Conservation (phyloP, 768 basidiomycete genomes). For the Boletellus emodensis region DNA sequence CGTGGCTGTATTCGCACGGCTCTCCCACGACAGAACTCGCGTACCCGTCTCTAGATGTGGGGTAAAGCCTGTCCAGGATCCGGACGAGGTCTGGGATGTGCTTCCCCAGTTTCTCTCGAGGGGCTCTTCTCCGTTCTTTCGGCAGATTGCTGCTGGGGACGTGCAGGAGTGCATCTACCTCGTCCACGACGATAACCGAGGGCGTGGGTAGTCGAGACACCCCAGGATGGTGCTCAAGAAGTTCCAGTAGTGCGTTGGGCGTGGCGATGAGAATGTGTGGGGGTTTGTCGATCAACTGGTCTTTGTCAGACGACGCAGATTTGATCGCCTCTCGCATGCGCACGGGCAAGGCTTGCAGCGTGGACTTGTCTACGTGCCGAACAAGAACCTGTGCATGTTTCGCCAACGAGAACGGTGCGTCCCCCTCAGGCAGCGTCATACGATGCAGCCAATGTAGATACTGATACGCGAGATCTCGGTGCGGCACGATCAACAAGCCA, state of each 20-base stretch:
- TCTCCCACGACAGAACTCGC: neutral
- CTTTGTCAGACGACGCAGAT: constrained; percentile 30
- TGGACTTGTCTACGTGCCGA: constrained; percentile 40
- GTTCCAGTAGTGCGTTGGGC: constrained; percentile 62
- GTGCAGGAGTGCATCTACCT: constrained; percentile 69
- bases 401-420: constrained; percentile 33
- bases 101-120: constrained; percentile 38
- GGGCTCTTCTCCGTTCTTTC: constrained; percentile 35
- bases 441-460: constrained; percentile 60
- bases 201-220: constrained; percentile 45
- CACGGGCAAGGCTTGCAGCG: constrained; percentile 16
- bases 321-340: constrained; percentile 29
- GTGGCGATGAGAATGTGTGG: constrained; percentile 73
- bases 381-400: constrained; percentile 59
- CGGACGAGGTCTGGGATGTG: constrained; percentile 60
- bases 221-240: constrained; percentile 41
- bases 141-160: constrained; percentile 38
- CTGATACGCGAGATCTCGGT: constrained; percentile 69
- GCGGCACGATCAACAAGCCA: constrained; percentile 65
- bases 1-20: constrained; percentile 6
- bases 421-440: constrained; percentile 36
- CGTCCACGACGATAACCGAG: constrained; percentile 66
- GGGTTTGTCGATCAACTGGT: constrained; percentile 36
- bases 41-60: constrained; percentile 23
- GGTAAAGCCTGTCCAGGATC: constrained; percentile 57